Conservation (phyloP, 192 early-diverging fungal species). For the Ramicandelaber brevisporus region DNA sequence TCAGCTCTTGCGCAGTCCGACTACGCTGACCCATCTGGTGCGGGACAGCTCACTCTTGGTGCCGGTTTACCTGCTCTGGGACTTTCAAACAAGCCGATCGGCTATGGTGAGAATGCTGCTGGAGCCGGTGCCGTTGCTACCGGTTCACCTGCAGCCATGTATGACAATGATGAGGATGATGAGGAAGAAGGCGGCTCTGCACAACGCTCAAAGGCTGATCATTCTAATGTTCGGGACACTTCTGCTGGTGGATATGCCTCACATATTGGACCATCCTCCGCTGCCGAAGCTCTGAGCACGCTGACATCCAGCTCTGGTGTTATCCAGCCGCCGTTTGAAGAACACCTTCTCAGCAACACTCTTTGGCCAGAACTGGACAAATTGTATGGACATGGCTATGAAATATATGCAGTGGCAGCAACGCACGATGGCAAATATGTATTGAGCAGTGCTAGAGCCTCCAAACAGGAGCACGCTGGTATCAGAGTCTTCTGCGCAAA, state of each 20-base stretch:
- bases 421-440: conserved; percentile 37
- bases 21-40: neutral
- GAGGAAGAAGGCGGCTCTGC: no score
- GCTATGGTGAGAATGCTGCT: conserved; percentile 33
- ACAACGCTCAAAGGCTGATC: no score
- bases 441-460: conserved; percentile 26
- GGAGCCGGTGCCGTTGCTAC: neutral
- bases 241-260: no score
- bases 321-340: conserved; percentile 57
- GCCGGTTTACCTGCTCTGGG: conserved; percentile 77
- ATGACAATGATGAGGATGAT: conserved; percentile 1
- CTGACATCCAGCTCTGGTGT: conserved; percentile 5
- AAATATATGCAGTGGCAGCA: conserved; percentile 55
- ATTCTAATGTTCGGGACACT: no score
- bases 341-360: conserved; percentile 64
- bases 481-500: conserved; percentile 10
- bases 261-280: no score
- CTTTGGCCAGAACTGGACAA: conserved; percentile 94
- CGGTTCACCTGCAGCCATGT: neutral
- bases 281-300: no score
- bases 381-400: conserved; percentile 91
- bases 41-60: conserved; percentile 34
- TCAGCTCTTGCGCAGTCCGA: neutral
- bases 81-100: conserved; percentile 89
- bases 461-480: conserved; percentile 7